Evolutionary conservation across 2,329 filamentous ascomycete species (phyloP), one percentile per base, ranked within the genome.

Genomic region (Cryphonectria parasitica): DNA sequence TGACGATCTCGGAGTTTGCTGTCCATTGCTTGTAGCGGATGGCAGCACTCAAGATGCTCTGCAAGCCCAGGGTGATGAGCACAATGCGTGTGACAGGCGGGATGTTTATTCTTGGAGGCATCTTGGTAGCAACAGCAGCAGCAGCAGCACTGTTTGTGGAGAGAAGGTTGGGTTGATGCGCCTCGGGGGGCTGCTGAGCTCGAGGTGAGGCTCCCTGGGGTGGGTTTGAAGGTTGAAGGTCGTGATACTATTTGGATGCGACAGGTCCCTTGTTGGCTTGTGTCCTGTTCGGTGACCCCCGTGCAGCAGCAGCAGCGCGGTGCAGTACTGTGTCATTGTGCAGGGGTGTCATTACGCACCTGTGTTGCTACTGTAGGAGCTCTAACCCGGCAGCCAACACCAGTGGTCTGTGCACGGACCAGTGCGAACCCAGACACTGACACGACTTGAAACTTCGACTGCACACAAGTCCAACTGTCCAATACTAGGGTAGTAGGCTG

Each of bases 21-120:
- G 83, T 87, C 87, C 90, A 91, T 82, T 91, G 88, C 73, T 88
- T 86, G 78, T 92, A 92, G 69, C 93, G 89, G 80, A 97, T 89
- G 75, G 90, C 86, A 74, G 92, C 91, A 83, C 95, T 96, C 77
- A 98, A 86, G 76, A 96, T 83, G 67, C 94, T 97, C 81, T 97
- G 90, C 74, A 90, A 83, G 74, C 94, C 81, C 71, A 97, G 87
- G 72, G 87, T 86, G 78, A 92, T 88, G 76, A 99, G 90, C 69
- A 95, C 86, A 76, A 89, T 89, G 74, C 96, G 91, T 64, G 96
- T 98, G 75, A 97, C 89, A 41, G 96, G 95, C 72, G 96, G 96
- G 74, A 98, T 91, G 78, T 97, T 98, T 83, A 98, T 87, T 84
- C 95, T 91, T 68, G 91, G 87, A 77, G 92, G 88, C 94, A 97